Conservation (phyloP, 768 basidiomycete genomes). For the Naganishia vishniacii region DNA sequence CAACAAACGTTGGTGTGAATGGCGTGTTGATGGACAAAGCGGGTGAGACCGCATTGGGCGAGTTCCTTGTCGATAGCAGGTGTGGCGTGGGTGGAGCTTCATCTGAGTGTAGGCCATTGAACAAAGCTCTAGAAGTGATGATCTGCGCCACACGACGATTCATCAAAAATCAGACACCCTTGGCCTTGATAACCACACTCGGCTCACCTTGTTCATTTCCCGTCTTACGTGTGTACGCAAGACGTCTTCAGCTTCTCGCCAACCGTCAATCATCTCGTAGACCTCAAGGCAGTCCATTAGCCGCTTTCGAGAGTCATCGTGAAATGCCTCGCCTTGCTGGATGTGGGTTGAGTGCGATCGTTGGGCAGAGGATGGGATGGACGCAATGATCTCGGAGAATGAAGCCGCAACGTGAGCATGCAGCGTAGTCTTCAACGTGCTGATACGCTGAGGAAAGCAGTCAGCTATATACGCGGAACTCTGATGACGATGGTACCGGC, state of each 20-base stretch:
- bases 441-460: background rate
- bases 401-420: slow-evolving; percentile 1
- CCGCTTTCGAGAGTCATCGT: background rate
- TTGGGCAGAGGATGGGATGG: background rate
- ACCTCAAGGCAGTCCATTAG: slow-evolving; percentile 37
- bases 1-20: slow-evolving; percentile 8
- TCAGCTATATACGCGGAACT: no score
- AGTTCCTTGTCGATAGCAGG: background rate
- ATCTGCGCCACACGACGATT: background rate
- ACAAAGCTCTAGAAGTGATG: background rate
- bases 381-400: background rate
- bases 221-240: slow-evolving; percentile 63
- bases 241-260: slow-evolving; percentile 84
- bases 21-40: slow-evolving; percentile 2
- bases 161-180: background rate
- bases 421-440: slow-evolving; percentile 10
- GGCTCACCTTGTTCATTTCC: slow-evolving; percentile 12
- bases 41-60: background rate
- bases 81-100: background rate
- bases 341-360: background rate
- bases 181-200: background rate
- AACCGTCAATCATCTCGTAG: slow-evolving; percentile 61
- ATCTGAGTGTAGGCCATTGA: background rate
- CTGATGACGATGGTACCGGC: slow-evolving; percentile 30
- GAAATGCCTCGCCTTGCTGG: no score